Evolutionary conservation across 768 basidiomycete species (phyloP), one percentile per base, ranked within the genome.

Genomic region (Naematelia aurantialba): DNA sequence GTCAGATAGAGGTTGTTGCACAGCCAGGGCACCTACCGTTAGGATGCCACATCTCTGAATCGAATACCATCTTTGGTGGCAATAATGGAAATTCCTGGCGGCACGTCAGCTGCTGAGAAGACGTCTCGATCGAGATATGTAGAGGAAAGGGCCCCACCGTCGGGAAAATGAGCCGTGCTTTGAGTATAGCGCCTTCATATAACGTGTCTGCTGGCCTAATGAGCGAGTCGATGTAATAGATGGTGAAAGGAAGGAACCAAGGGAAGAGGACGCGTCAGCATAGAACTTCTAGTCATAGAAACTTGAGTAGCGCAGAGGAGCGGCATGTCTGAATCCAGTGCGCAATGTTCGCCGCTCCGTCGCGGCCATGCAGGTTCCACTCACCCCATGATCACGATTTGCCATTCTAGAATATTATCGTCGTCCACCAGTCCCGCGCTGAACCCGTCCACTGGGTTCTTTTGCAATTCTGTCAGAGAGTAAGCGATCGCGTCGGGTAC

Each of bases 371-470:
- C 19, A 31, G 26, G 8, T 21, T 29, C 25, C 59, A 60, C 77
- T 62, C 63, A 93, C 91, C 91, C 91, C 73, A 94, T 94, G 66
- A 96, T 87, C 74, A 96, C 81, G 72, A 97, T 83, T 67, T 96
- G 92, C 96, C 96, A 99, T 80, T 97, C 93, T 59, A 88, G 90
- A 12, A 97, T 80, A 79, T 97, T 93, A 78, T 85, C 83, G 59
- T 97, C 94, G 76, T 98, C 91, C 47, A 92, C 92, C 55, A 99
- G 85, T 42, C 94, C 94, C 85, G 93, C 94, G 30, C 91, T 93
- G 81, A 99, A 98, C 5, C 94, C 94, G 72, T 96, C 89, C 3
- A 97, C 91, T 1, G 94, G 94, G 50, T 81, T 85, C 79, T 97
- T 97, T 29, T 87, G 89, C 62, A 99, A 84, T 73, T 96, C 94